Conservation (phyloP, 441 rosid species). For the Cnidoscolus chayamansa region DNA sequence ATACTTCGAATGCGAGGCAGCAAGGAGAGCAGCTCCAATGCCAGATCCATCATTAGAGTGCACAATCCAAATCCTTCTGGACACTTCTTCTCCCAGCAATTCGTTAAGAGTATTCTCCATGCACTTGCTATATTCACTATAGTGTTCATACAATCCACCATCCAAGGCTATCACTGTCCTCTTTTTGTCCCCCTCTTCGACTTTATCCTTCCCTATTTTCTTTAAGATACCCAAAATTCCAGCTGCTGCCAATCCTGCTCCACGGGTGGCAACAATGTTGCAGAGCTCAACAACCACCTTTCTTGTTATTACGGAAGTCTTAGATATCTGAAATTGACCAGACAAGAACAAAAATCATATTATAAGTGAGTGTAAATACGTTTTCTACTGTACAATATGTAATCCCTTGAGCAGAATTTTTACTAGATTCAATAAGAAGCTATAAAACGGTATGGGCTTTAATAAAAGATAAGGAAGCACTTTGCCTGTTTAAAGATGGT, state of each 20-base stretch:
- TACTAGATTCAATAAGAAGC: too few species aligned
- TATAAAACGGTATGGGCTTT: too few species aligned
- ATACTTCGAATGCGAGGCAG: constrained; percentile 88
- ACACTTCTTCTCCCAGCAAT: constrained; percentile 69
- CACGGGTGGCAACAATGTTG: constrained; percentile 65
- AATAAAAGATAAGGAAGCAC: too few species aligned
- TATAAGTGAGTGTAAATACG: too few species aligned
- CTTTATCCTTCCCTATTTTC: constrained; percentile 74
- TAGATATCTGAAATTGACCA: constrained; percentile 41
- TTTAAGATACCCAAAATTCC: constrained; percentile 79
- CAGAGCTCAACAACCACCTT: constrained; percentile 61
- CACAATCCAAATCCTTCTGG: constrained; percentile 44
- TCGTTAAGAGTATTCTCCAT: constrained; percentile 68
- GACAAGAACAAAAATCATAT: neutral
- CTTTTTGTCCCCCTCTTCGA: constrained; percentile 60
- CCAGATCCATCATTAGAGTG: constrained; percentile 90
- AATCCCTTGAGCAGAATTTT: too few species aligned
- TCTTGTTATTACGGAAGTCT: constrained; percentile 59
- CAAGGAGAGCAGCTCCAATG: constrained; percentile 86
- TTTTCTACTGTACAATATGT: too few species aligned
- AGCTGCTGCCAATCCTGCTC: constrained; percentile 87
- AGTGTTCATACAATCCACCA: constrained; percentile 88
- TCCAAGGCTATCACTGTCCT: constrained; percentile 84
- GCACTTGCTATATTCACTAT: constrained; percentile 54
- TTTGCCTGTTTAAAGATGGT: too few species aligned